Evolutionary conservation across 768 basidiomycete species (phyloP).

Genomic region (Collybiopsis luxurians): DNA sequence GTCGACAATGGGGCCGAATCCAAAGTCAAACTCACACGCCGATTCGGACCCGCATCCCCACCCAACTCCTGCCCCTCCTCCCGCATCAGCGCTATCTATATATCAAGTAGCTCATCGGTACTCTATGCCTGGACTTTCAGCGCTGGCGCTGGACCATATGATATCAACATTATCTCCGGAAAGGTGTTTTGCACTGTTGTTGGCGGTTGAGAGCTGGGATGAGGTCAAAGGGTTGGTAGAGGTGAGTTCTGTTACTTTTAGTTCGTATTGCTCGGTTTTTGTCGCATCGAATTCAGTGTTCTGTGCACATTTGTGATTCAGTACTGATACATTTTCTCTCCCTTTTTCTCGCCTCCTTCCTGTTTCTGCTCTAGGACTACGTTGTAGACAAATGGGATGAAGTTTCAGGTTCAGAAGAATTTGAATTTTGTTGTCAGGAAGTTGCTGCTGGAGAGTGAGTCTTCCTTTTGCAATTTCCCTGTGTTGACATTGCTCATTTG

Average conservation of each 20-base stretch:
- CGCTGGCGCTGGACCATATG: slow-evolving; percentile 70
- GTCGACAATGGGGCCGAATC: neutral
- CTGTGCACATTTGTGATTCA: no score
- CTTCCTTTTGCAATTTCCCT: no score
- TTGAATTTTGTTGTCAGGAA: slow-evolving; percentile 69
- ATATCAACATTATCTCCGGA: slow-evolving; percentile 65
- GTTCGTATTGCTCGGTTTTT: no score
- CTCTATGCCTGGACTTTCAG: slow-evolving; percentile 60
- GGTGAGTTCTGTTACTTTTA: slow-evolving; percentile 33
- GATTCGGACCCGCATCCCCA: slow-evolving; percentile 69
- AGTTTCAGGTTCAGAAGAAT: slow-evolving; percentile 59
- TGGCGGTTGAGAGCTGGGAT: slow-evolving; percentile 68
- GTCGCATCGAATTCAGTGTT: no score
- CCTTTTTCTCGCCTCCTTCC: slow-evolving; percentile 10
- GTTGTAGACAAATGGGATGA: slow-evolving; percentile 77
- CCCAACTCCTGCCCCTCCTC: slow-evolving; percentile 56
- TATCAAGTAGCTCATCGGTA: slow-evolving; percentile 81
- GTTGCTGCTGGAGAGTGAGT: slow-evolving; percentile 73
- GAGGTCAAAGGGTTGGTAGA: slow-evolving; percentile 60
- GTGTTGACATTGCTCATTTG: no score
- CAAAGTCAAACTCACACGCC: slow-evolving; percentile 13
- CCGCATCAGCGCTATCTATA: slow-evolving; percentile 71
- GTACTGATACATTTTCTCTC: no score
- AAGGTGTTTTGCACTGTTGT: slow-evolving; percentile 63
- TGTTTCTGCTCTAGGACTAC: slow-evolving; percentile 49